Percentiles rank a stretch among this genome's conserved stretches.
These are phyloP conservation scores for Neonectria punicea DNA, from an alignment of 2,329 filamentous ascomycete genomes.

Conservation along the genomic window DNA sequence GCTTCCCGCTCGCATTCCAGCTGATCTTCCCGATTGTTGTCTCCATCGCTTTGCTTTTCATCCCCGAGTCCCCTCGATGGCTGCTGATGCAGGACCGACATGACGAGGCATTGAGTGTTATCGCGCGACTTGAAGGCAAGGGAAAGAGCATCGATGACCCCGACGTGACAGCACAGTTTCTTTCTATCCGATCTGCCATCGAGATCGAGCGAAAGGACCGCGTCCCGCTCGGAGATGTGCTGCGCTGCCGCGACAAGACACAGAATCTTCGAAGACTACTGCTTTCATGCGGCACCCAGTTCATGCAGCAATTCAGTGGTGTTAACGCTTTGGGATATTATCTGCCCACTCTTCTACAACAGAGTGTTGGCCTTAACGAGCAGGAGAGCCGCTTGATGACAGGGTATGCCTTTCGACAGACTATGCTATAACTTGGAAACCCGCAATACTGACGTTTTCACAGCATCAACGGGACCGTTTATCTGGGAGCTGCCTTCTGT, in stretches of 20 bases:
- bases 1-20: constrained; percentile 44
- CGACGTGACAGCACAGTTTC: constrained; percentile 46
- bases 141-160: constrained; percentile 52
- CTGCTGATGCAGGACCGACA: constrained; percentile 63
- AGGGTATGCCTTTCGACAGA: constrained; percentile 34
- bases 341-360: constrained; percentile 65
- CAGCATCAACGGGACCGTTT: constrained; percentile 57
- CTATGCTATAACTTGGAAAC: not conserved
- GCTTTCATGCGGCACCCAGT: constrained; percentile 57
- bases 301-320: constrained; percentile 59
- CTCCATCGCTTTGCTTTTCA: constrained; percentile 5
- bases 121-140: constrained; percentile 68
- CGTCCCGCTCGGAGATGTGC: constrained; percentile 47
- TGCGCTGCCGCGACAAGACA: constrained; percentile 51
- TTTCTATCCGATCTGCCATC: constrained; percentile 50
- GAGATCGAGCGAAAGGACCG: constrained; percentile 48
- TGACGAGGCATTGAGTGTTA: constrained; percentile 64
- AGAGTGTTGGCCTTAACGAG: constrained; percentile 64
- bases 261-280: constrained; percentile 51
- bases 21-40: constrained; percentile 50
- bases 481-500: constrained; percentile 49
- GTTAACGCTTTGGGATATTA: constrained; percentile 56
- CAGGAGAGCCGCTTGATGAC: constrained; percentile 64
- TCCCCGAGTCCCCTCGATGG: constrained; percentile 63
- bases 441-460: not conserved